Evolutionary conservation across 768 basidiomycete genomes (phyloP), one percentile per base, ranked within the genome.

Genomic region (Trametes coccinea): DNA sequence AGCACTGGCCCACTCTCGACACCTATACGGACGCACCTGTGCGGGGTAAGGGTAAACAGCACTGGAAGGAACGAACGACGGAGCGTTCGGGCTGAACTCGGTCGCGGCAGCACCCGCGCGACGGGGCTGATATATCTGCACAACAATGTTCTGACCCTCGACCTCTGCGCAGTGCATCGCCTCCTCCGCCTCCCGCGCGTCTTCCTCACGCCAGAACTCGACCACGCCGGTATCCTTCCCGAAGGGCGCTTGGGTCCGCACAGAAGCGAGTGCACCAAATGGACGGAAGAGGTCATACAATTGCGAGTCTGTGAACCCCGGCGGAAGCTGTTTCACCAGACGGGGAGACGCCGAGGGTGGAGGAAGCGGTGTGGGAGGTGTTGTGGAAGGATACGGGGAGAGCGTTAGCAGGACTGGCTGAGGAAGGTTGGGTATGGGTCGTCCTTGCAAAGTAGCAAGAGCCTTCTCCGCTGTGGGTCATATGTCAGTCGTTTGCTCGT

Each of bases 121-220:
- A 54, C 90, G 79, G 61, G 84, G 83, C 63, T 89, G 88, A 71
- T 89, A 93, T 44, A 90, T 71, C 66, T 91, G 89, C 4, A 94
- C 89, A 7, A 89, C 85, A 63, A 93, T 93, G 69, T 92, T 92
- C 70, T 89, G 87, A 10, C 90, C 92, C 44, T 89, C 89, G 13
- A 94, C 78, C 45, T 94, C 91, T 14, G 87, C 83, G 66, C 90
- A 93, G 73, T 93, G 91, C 84, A 94, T 81, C 2, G 87, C 85
- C 43, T 88, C 87, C 69, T 94, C 91, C 0, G 90, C 92, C 27
- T 80, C 76, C 29, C 84, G 82, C 6, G 90, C 92, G 69, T 94
- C 92, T 40, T 90, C 89, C 72, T 94, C 93, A 58, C 87, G 83
- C 90, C 90, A 93, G 72, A 90, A 94, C 72, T 94, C 90, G 44